Evolutionary conservation across 345 rosid species (phyloP), one percentile per base, ranked within the genome.

Genomic region (Populus deltoides): DNA sequence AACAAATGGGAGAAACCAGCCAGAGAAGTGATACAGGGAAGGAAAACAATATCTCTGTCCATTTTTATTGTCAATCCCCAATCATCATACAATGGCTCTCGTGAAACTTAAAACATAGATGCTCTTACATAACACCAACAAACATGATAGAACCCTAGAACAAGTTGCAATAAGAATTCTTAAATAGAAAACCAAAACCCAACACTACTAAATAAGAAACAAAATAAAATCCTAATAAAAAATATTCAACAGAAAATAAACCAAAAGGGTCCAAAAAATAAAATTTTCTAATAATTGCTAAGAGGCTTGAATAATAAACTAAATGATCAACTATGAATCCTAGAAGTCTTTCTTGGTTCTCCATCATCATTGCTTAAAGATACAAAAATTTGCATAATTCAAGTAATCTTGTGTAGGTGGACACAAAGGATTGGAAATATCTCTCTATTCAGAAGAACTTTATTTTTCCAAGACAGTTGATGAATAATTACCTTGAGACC

Each of bases 401-500:
- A 38, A 18, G 38, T 57, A 13, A 62, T 29, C 70, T 61, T 77
- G 74, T 3, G 65, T n/a, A 47, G 20, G 53, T 35, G 5, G 57
- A 31, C 12, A 61, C 15, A 69, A n/a, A 25, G 29, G 47, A 67
- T 38, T 8, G n/a, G 36, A 49, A 76, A 68, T 15, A 51, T 9
- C 29, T 24, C 29, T 63, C 33, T 6, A 63, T 63, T 25, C 35
- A 27, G 33, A 63, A 63, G 15, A 25, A 12, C 6, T 63, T 63
- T 16, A 12, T n/a, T 16, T 16, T 51, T 20, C 59, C 18, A 51
- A 18, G 6, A 17, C 18, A 55, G 3, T 55, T 70, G 39, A 47
- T 31, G 47, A 43, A 63, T 62, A 65, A 71, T 77, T 94, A 96
- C 99, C 98, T 92, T 94, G 81, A 94, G 97, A 83, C 97, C 89